These are phyloP conservation scores for Phaseolus lunatus DNA, from an alignment of 306 rosid species.

Conservation along the genomic window DNA sequence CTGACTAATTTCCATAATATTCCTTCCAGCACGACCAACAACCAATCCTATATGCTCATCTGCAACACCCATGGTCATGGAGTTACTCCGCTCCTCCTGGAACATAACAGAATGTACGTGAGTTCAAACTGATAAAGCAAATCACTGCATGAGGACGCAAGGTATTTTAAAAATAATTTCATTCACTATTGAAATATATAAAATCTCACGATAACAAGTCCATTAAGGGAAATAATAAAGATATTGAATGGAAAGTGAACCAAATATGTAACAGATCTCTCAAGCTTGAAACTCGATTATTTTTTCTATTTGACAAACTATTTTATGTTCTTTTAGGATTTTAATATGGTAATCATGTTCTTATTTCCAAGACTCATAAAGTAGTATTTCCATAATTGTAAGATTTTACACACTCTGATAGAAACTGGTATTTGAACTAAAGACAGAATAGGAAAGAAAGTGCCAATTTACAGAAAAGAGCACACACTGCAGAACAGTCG, in stretches of 20 bases:
- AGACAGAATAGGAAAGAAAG: not conserved
- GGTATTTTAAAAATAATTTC: not conserved
- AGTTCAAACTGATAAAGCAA: conserved; percentile 37
- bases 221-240: not conserved
- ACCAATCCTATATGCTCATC: conserved; percentile 94
- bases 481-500: not conserved
- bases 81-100: conserved; percentile 91
- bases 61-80: conserved; percentile 86
- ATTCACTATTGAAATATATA: conserved; percentile 26
- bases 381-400: not conserved
- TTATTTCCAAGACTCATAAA: not conserved
- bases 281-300: conserved; percentile 17
- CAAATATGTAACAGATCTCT: conserved; percentile 7
- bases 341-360: not conserved
- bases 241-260: not conserved
- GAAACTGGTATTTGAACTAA: not conserved
- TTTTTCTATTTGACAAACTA: not conserved
- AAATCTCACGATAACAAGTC: conserved; percentile 7
- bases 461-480: not conserved
- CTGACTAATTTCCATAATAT: conserved; percentile 92
- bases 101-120: conserved; percentile 43
- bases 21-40: conserved; percentile 99
- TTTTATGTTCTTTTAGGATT: not conserved
- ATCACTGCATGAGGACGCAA: conserved; percentile 27
- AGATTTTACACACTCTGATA: not conserved